Evolutionary conservation across 345 rosid species (phyloP).

Genomic region (Euphorbia tirucalli): DNA sequence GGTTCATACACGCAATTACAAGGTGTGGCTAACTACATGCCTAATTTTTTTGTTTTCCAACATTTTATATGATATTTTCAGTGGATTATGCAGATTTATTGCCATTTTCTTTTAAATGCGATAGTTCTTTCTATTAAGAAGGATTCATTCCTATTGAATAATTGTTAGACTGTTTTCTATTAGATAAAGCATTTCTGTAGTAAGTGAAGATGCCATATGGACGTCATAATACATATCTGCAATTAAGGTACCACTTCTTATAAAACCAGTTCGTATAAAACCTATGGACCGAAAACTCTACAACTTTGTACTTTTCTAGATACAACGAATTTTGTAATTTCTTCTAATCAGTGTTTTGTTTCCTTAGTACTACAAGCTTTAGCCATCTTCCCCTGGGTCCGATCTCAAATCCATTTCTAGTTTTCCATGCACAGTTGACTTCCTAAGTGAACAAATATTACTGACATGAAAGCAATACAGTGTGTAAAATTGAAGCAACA

Average conservation of each 20-base stretch:
- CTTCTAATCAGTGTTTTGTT: too few species aligned
- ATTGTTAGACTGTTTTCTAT: background rate
- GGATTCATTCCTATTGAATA: too few species aligned
- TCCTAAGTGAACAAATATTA: background rate
- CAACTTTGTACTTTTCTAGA: background rate
- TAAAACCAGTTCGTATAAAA: too few species aligned
- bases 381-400: background rate
- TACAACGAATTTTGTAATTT: too few species aligned
- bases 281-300: too few species aligned
- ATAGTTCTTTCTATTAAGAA: too few species aligned
- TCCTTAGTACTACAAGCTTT: background rate
- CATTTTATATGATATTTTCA: background rate
- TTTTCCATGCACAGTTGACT: background rate
- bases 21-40: conserved; percentile 48
- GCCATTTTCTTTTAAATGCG: background rate
- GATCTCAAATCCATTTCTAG: conserved; percentile 3
- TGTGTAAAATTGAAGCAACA: background rate
- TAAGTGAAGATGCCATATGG: background rate
- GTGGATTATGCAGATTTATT: background rate
- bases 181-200: background rate
- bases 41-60: background rate
- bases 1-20: conserved; percentile 68
- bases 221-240: background rate
- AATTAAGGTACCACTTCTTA: background rate
- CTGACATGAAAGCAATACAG: background rate